Conservation (phyloP, 305 asterid genomes). For the Fraxinus sp. region DNA sequence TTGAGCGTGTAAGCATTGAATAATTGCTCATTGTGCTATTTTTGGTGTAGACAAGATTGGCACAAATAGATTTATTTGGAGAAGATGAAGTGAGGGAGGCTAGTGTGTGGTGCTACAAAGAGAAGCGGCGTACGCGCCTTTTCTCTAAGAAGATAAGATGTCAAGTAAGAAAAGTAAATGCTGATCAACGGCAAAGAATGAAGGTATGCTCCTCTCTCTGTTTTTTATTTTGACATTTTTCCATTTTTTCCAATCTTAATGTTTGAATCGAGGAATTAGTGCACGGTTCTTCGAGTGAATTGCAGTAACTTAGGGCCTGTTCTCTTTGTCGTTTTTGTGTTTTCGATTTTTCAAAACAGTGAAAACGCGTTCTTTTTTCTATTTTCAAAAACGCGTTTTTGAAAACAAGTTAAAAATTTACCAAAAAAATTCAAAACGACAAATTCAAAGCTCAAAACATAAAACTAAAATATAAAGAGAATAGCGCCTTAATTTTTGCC, state of each 20-base stretch:
- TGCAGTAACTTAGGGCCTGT: not conserved
- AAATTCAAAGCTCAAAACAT: no score
- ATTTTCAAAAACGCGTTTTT: no score
- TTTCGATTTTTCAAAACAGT: no score
- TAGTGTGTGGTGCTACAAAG: constrained; percentile 71
- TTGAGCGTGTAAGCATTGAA: not conserved
- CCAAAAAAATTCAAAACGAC: no score
- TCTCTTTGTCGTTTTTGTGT: no score
- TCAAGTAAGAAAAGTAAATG: constrained; percentile 81
- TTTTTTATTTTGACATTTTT: no score
- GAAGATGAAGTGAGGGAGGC: constrained; percentile 73
- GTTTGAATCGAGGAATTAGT: not conserved
- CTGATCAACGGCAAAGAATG: constrained; percentile 80
- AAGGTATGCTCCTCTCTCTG: constrained; percentile 45
- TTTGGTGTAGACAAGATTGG: constrained; percentile 63
- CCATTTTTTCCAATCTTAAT: not conserved
- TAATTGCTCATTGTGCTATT: not conserved
- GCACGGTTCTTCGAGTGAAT: not conserved
- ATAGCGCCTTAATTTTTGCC: not conserved
- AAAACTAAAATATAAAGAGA: no score
- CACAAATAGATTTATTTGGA: constrained; percentile 68
- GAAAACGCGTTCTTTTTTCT: no score
- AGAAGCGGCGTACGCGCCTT: constrained; percentile 62
- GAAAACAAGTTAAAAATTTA: no score
- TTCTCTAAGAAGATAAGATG: constrained; percentile 77